Evolutionary conservation across 768 basidiomycete genomes (phyloP).

Genomic region (Termitomyces sp.): DNA sequence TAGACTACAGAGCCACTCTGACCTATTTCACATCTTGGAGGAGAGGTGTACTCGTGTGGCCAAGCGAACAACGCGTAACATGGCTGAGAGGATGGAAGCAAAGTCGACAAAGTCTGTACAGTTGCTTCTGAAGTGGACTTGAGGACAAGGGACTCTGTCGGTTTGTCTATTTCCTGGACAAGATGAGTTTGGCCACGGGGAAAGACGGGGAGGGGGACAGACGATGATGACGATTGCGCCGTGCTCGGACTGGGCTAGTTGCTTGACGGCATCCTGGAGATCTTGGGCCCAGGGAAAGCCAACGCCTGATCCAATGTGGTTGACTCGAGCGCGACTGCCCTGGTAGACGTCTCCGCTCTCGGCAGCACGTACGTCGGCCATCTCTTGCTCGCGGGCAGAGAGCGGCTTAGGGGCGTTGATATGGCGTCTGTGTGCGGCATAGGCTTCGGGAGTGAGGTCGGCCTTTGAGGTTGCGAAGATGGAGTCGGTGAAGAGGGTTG

Average conservation of each 20-base stretch:
- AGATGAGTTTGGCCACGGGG: not conserved
- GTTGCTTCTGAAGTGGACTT: slow-evolving; percentile 31
- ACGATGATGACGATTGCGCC: slow-evolving; percentile 63
- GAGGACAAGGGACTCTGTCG: slow-evolving; percentile 54
- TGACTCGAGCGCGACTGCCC: slow-evolving; percentile 49
- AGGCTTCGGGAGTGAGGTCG: slow-evolving; percentile 63
- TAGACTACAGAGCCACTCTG: slow-evolving; percentile 12
- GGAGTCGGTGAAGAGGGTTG: slow-evolving; percentile 62
- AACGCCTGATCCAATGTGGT: slow-evolving; percentile 52
- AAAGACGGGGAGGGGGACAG: not conserved
- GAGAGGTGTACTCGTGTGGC: slow-evolving; percentile 35
- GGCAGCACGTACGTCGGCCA: slow-evolving; percentile 69
- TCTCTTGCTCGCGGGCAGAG: slow-evolving; percentile 75
- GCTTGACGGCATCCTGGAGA: slow-evolving; percentile 56
- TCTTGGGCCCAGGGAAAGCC: slow-evolving; percentile 66
- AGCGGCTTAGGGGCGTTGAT: slow-evolving; percentile 75
- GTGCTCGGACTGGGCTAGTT: slow-evolving; percentile 43
- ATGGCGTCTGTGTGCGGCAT: slow-evolving; percentile 68
- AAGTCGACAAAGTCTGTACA: slow-evolving; percentile 37
- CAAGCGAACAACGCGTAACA: slow-evolving; percentile 68
- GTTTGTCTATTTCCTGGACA: slow-evolving; percentile 57
- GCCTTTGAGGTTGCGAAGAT: slow-evolving; percentile 74
- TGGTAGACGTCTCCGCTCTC: slow-evolving; percentile 55
- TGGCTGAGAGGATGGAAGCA: slow-evolving; percentile 54
- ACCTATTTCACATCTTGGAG: slow-evolving; percentile 58